Evolutionary conservation across 305 asterid genomes (phyloP).

Genomic region (Euphrasia arctica): DNA sequence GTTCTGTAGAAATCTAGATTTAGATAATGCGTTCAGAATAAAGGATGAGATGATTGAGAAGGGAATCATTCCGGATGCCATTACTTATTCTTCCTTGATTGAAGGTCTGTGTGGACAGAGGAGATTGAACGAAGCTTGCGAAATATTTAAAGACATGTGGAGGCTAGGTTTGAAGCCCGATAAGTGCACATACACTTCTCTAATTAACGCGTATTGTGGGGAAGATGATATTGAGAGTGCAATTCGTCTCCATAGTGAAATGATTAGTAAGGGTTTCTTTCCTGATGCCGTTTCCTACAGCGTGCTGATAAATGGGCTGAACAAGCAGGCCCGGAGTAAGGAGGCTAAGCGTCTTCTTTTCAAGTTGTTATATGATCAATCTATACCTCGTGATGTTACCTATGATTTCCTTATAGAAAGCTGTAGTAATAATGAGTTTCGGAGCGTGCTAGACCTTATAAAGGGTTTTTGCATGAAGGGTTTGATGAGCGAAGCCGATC

Average conservation of each 20-base stretch:
- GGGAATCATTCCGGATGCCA: slow-evolving; percentile 60
- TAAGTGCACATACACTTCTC: slow-evolving; percentile 73
- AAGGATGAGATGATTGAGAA: slow-evolving; percentile 64
- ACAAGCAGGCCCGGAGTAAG: slow-evolving; percentile 58
- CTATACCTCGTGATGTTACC: slow-evolving; percentile 60
- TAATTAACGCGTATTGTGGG: slow-evolving; percentile 66
- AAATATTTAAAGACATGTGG: slow-evolving; percentile 68
- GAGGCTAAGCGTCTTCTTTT: slow-evolving; percentile 78
- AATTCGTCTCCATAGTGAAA: slow-evolving; percentile 58
- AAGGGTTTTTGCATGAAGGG: slow-evolving; percentile 95
- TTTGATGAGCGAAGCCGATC: slow-evolving; percentile 74
- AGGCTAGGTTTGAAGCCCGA: slow-evolving; percentile 63
- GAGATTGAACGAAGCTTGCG: slow-evolving; percentile 59
- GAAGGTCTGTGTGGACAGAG: slow-evolving; percentile 74
- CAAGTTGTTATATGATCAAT: slow-evolving; percentile 59
- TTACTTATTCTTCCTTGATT: slow-evolving; percentile 76
- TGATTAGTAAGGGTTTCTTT: slow-evolving; percentile 64
- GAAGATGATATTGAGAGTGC: slow-evolving; percentile 67
- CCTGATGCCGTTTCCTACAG: slow-evolving; percentile 87
- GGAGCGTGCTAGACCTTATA: slow-evolving; percentile 53
- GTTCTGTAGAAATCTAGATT: slow-evolving; percentile 49
- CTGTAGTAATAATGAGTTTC: slow-evolving; percentile 50
- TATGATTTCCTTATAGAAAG: slow-evolving; percentile 70
- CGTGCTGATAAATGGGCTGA: slow-evolving; percentile 74
- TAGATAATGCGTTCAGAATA: slow-evolving; percentile 62